Percentiles rank a stretch among this genome's conserved stretches.
phyloP scores from a whole-genome alignment of 495 filamentous ascomycete species.

The Trichocladium antarcticum region DNA sequence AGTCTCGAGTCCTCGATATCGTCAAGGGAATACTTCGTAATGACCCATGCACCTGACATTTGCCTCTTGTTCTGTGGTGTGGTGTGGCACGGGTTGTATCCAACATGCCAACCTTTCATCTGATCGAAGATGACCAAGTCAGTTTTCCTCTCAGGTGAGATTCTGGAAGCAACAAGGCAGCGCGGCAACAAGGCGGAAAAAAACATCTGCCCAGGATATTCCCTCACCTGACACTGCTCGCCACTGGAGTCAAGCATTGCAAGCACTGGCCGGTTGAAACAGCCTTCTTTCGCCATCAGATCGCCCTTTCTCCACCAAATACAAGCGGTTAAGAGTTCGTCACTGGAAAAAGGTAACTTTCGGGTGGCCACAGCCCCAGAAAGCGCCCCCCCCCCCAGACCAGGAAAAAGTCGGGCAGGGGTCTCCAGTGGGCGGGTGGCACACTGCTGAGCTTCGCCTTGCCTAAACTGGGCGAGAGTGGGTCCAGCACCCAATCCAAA shows the following conservation, averaged over 20 bases:
- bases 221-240: neutral
- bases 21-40: no score
- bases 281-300: neutral
- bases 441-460: slow-evolving; percentile 23
- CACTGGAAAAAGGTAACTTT: neutral
- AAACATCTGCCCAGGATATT: neutral
- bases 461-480: slow-evolving; percentile 23
- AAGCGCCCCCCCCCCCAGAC: no score
- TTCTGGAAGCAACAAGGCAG: neutral
- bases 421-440: neutral
- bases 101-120: no score
- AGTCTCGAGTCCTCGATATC: no score
- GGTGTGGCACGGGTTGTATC: no score
- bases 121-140: no score
- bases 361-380: slow-evolving; percentile 11
- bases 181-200: no score
- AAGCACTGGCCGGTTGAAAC: neutral
- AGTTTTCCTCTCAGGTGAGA: no score
- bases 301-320: slow-evolving; percentile 3
- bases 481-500: slow-evolving; percentile 23
- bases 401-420: slow-evolving; percentile 7
- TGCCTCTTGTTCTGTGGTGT: no score
- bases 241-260: slow-evolving; percentile 1
- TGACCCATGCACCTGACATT: no score
- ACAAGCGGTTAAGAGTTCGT: neutral